These are phyloP conservation scores for Apiotrichum siamense DNA, from an alignment of 1,284 basidiomycete species.

Conservation along the genomic window DNA sequence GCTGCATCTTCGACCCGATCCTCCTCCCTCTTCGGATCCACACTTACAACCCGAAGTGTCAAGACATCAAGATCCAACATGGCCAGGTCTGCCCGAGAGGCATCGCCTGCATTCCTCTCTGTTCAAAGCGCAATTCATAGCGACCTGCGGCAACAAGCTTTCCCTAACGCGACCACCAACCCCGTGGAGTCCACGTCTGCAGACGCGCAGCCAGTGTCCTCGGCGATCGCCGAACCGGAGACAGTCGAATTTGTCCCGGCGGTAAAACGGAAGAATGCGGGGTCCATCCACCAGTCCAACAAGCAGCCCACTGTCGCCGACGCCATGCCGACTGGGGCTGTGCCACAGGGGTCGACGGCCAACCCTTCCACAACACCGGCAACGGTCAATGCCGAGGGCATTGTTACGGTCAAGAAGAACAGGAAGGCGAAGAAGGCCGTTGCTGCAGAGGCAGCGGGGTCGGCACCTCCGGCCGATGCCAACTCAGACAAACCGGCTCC, in stretches of 20 bases:
- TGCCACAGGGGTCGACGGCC: background rate
- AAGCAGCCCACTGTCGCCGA: background rate
- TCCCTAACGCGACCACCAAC: conserved; percentile 16
- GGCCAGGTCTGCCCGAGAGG: no score
- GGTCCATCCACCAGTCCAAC: conserved; percentile 5
- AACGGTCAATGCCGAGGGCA: conserved; percentile 17
- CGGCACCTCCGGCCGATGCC: conserved; percentile 4
- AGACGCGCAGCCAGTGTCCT: no score
- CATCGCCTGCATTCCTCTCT: conserved; percentile 23
- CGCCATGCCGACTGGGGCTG: no score
- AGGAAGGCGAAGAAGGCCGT: conserved; percentile 18
- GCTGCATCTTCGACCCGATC: conserved; percentile 19
- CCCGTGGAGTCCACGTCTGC: conserved; percentile 1
- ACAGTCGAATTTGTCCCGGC: conserved; percentile 66
- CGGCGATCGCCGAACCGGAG: conserved; percentile 44
- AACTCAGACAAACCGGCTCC: conserved; percentile 3
- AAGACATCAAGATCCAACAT: no score
- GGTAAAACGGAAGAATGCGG: conserved; percentile 40
- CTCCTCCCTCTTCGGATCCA: conserved; percentile 6
- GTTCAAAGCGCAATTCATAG: conserved; percentile 19
- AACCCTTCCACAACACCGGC: background rate
- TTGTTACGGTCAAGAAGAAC: conserved; percentile 36
- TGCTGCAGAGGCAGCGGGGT: background rate
- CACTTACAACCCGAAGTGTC: conserved; percentile 9
- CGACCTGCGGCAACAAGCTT: conserved; percentile 4